These are phyloP conservation scores for Suillus placidus DNA, from an alignment of 768 basidiomycete genomes.

Conservation along the genomic window DNA sequence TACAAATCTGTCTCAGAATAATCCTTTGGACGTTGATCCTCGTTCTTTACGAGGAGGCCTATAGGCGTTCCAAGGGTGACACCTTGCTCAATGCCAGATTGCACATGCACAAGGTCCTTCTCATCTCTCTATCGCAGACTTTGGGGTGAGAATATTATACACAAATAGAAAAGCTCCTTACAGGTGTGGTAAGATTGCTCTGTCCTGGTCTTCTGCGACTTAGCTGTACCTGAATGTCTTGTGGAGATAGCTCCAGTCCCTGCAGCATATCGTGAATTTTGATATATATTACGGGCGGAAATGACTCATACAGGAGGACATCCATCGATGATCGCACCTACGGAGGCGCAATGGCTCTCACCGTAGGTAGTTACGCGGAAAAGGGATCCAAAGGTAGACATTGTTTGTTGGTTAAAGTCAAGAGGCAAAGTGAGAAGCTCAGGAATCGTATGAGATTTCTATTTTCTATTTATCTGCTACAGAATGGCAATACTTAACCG, in stretches of 20 bases:
- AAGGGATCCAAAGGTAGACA: constrained; percentile 92
- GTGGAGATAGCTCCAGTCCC: constrained; percentile 79
- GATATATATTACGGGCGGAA: constrained; percentile 7
- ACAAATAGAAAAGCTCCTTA: constrained; percentile 40
- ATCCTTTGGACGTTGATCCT: constrained; percentile 97
- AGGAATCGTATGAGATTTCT: constrained; percentile 6
- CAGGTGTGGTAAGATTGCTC: constrained; percentile 95
- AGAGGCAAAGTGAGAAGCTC: constrained; percentile 14
- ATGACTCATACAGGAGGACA: constrained; percentile 80
- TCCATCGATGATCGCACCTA: constrained; percentile 97
- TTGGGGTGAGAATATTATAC: constrained; percentile 6
- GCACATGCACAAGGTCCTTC: constrained; percentile 90
- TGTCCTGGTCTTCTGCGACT: constrained; percentile 93
- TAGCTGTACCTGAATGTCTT: constrained; percentile 90
- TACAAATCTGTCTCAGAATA: constrained; percentile 98
- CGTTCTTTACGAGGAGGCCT: constrained; percentile 93
- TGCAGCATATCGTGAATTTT: constrained; percentile 34
- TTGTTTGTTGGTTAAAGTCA: constrained; percentile 37
- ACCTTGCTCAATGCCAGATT: constrained; percentile 92
- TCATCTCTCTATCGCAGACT: constrained; percentile 77
- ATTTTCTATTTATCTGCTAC: constrained; percentile 13
- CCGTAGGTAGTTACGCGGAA: constrained; percentile 98
- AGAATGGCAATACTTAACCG: constrained; percentile 28
- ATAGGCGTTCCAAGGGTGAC: constrained; percentile 98
- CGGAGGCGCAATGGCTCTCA: constrained; percentile 95